Conservation (phyloP, 2,329 filamentous ascomycete genomes). For the Monilinia fructicola region DNA sequence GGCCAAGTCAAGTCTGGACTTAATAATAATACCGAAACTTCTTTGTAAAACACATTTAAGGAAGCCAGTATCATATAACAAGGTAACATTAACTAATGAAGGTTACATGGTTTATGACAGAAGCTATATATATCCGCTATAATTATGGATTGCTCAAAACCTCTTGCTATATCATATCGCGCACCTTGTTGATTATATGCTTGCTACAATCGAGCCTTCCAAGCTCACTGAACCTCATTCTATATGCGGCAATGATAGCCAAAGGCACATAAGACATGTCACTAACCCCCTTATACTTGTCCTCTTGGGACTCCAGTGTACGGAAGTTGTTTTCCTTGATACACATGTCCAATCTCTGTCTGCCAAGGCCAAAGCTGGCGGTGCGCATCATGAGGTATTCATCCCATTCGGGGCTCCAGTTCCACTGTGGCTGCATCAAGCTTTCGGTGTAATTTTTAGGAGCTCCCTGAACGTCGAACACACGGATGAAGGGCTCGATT, state of each 20-base stretch:
- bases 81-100: too few species aligned
- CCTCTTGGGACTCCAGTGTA: background rate
- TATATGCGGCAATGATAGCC: background rate
- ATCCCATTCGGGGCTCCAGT: constrained; percentile 11
- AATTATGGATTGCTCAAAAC: too few species aligned
- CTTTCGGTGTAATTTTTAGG: background rate
- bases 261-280: background rate
- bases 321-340: background rate
- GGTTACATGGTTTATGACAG: too few species aligned
- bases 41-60: too few species aligned
- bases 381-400: constrained; percentile 16
- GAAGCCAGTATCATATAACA: too few species aligned
- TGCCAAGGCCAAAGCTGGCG: constrained; percentile 21
- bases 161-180: too few species aligned
- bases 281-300: background rate
- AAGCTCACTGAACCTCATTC: background rate
- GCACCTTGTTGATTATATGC: too few species aligned
- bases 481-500: constrained; percentile 22
- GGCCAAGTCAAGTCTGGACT: too few species aligned
- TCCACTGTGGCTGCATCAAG: background rate
- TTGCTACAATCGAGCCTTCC: too few species aligned
- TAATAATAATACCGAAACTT: too few species aligned
- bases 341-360: constrained; percentile 23
- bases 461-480: background rate
- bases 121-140: too few species aligned